phyloP scores from a whole-genome alignment of 768 basidiomycete species.

The Roridomyces roridus region DNA sequence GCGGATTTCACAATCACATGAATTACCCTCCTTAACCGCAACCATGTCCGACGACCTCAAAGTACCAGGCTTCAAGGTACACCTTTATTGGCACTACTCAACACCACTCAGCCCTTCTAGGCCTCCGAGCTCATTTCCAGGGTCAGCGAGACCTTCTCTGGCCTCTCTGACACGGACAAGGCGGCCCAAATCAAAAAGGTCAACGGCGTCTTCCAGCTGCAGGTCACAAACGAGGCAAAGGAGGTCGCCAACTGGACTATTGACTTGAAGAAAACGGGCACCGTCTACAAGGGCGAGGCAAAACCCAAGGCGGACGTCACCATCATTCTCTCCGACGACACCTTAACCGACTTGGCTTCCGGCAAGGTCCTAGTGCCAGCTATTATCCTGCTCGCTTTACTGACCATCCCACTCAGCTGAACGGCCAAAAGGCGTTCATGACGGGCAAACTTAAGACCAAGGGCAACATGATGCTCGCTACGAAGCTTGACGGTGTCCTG shows the following conservation, averaged over 20 bases:
- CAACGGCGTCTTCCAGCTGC: conserved; percentile 88
- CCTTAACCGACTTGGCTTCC: conserved; percentile 70
- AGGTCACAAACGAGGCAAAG: conserved; percentile 74
- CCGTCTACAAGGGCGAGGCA: conserved; percentile 75
- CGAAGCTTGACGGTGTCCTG: conserved; percentile 85
- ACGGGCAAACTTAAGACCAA: conserved; percentile 91
- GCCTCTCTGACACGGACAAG: conserved; percentile 66
- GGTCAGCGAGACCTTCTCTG: conserved; percentile 58
- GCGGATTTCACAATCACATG: background rate
- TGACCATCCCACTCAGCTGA: conserved; percentile 53
- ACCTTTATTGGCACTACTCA: background rate
- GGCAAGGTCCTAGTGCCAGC: conserved; percentile 61
- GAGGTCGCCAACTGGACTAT: conserved; percentile 87
- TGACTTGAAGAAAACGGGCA: conserved; percentile 87
- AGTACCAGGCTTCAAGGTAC: conserved; percentile 76
- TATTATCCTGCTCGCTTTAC: background rate
- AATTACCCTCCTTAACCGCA: conserved; percentile 10
- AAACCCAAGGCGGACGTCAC: conserved; percentile 84
- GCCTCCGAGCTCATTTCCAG: conserved; percentile 68
- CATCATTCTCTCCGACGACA: conserved; percentile 78
- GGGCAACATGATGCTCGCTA: conserved; percentile 94
- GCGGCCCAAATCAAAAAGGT: conserved; percentile 80
- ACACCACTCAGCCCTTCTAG: conserved; percentile 29
- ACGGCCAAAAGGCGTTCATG: conserved; percentile 97
- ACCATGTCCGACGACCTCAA: conserved; percentile 75